A percentile compares a stretch with the other conserved stretches of the same genome.
Conservation (phyloP, 106 monocot species). For the Vanilla planifolia region DNA sequence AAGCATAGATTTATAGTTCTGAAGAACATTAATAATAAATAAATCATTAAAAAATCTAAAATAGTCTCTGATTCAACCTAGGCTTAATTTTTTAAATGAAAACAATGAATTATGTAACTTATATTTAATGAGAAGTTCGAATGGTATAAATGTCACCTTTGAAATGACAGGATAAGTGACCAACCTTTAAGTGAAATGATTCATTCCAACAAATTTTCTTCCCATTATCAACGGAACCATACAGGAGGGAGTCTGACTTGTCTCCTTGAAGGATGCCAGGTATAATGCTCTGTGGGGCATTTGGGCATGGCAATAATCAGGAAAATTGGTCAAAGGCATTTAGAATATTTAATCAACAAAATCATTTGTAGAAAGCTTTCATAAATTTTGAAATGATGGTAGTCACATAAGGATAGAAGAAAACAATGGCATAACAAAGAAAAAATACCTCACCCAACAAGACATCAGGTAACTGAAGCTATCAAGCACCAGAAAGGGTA, state of each 20-base stretch:
- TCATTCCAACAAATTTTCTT: conserved; percentile 98
- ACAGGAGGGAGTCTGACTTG: conserved; percentile 93
- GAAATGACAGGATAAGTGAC: conserved; percentile 2
- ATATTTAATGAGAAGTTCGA: not conserved
- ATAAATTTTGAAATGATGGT: too few species aligned
- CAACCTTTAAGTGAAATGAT: conserved; percentile 90
- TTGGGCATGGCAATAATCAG: not conserved
- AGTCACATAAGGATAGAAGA: too few species aligned
- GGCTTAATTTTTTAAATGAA: not conserved
- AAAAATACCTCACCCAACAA: too few species aligned
- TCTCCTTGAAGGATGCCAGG: conserved; percentile 99
- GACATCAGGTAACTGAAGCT: too few species aligned
- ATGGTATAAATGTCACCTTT: not conserved
- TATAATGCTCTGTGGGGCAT: conserved; percentile 80
- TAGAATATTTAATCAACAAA: too few species aligned
- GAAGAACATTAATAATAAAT: not conserved
- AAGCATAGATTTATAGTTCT: not conserved
- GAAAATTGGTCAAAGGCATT: not conserved
- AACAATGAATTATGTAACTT: not conserved
- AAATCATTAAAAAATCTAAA: not conserved
- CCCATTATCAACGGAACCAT: conserved; percentile 99
- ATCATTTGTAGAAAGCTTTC: too few species aligned
- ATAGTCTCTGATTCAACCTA: not conserved
- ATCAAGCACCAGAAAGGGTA: too few species aligned
- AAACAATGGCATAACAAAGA: too few species aligned